Conservation (phyloP, 768 basidiomycete genomes). For the Mycena latifolia region DNA sequence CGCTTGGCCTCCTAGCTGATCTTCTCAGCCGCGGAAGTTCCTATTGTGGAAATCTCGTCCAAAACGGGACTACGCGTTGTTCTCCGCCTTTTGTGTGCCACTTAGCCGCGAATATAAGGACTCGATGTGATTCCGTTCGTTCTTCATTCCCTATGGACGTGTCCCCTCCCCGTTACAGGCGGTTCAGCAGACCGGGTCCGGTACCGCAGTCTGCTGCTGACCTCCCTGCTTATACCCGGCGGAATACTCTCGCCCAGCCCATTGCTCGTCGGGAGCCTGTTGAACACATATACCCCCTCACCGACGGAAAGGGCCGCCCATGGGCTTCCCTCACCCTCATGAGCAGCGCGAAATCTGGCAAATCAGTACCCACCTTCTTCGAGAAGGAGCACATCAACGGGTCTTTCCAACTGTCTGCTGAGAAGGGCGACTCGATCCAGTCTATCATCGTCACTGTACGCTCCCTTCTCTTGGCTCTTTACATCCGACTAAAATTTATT, state of each 20-base stretch:
- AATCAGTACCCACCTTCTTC: slow-evolving; percentile 64
- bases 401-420: slow-evolving; percentile 58
- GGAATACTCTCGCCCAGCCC: slow-evolving; percentile 57
- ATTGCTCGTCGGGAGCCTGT: slow-evolving; percentile 57
- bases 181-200: slow-evolving; percentile 63
- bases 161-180: slow-evolving; percentile 63
- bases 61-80: slow-evolving; percentile 14
- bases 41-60: slow-evolving; percentile 30
- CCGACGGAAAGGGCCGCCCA: slow-evolving; percentile 56
- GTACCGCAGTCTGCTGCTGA: slow-evolving; percentile 59
- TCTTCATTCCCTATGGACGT: slow-evolving; percentile 52
- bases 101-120: slow-evolving; percentile 24
- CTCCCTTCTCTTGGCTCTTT: slow-evolving; percentile 8
- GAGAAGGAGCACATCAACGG: slow-evolving; percentile 68
- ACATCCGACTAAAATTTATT: slow-evolving; percentile 5
- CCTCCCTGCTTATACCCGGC: slow-evolving; percentile 63
- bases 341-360: slow-evolving; percentile 66
- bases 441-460: slow-evolving; percentile 58
- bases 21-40: slow-evolving; percentile 1
- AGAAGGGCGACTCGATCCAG: slow-evolving; percentile 66
- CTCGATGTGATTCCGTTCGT: neutral
- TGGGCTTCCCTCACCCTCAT: slow-evolving; percentile 60
- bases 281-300: slow-evolving; percentile 59
- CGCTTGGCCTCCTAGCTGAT: slow-evolving; percentile 6
- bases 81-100: slow-evolving; percentile 8